A percentile compares a stretch with the other conserved stretches of the same genome.
Evolutionary conservation across 306 rosid species (phyloP).

Genomic region (Medicago lupulina): DNA sequence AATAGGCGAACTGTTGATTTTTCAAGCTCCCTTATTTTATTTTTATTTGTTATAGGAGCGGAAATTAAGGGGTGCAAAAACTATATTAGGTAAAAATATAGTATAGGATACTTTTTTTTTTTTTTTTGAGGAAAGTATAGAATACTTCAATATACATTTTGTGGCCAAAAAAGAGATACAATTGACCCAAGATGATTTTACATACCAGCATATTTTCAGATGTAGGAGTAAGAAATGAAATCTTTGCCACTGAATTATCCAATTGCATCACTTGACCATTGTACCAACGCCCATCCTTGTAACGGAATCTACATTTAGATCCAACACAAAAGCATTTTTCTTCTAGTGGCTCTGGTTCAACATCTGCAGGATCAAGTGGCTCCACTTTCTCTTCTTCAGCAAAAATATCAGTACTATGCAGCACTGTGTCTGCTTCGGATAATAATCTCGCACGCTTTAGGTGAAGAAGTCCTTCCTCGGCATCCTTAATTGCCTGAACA

Average conservation of each 20-base stretch:
- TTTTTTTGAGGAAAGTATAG: no score
- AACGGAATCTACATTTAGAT: conserved; percentile 86
- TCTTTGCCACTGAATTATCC: conserved; percentile 66
- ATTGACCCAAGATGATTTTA: conserved; percentile 27
- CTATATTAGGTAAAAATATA: conserved; percentile 3
- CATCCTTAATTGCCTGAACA: conserved; percentile 82
- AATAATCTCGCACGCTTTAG: conserved; percentile 81
- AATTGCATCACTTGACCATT: conserved; percentile 69
- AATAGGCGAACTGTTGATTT: conserved; percentile 11
- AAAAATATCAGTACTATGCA: conserved; percentile 45
- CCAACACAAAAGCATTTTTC: conserved; percentile 66
- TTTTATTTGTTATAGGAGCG: neutral
- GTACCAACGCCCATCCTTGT: conserved; percentile 95
- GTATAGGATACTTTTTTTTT: conserved; percentile 16
- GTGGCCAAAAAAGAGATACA: conserved; percentile 10
- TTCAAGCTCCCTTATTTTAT: conserved; percentile 35
- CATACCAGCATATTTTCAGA: conserved; percentile 89
- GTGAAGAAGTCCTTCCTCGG: conserved; percentile 88
- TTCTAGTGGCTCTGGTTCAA: conserved; percentile 64
- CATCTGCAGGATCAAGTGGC: conserved; percentile 59
- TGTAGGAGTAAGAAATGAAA: conserved; percentile 88
- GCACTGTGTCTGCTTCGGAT: conserved; percentile 71
- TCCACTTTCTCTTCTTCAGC: conserved; percentile 62
- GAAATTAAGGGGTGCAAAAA: neutral
- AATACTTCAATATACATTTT: conserved; percentile 12